phyloP scores from a whole-genome alignment of 2,329 filamentous ascomycete species.

The Coniochaeta hoffmannii region DNA sequence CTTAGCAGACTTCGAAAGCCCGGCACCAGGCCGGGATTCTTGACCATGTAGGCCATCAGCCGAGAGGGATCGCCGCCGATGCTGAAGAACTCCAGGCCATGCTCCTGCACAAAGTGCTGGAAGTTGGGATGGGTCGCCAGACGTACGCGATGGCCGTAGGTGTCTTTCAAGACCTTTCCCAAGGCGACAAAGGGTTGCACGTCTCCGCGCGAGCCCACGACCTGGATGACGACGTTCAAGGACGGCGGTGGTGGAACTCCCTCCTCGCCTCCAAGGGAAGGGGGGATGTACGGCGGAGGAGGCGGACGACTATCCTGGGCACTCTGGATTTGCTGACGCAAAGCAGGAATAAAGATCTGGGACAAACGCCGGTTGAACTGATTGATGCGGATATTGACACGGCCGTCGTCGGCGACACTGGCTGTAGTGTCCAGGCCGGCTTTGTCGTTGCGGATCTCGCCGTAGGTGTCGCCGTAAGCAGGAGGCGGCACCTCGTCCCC shows the following conservation, averaged over 20 bases:
- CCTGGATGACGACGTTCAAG: constrained; percentile 67
- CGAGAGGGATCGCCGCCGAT: constrained; percentile 69
- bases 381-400: constrained; percentile 10
- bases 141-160: constrained; percentile 63
- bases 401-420: constrained; percentile 11
- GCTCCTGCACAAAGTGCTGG: constrained; percentile 58
- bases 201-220: constrained; percentile 67
- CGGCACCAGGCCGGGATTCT: constrained; percentile 80
- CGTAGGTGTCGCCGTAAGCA: constrained; percentile 30
- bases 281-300: constrained; percentile 6
- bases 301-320: background rate
- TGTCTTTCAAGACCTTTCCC: constrained; percentile 55
- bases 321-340: constrained; percentile 1
- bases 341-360: constrained; percentile 6
- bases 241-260: background rate
- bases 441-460: constrained; percentile 27
- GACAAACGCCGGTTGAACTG: constrained; percentile 9
- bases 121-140: constrained; percentile 68
- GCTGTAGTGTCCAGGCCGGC: constrained; percentile 25
- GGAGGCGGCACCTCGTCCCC: constrained; percentile 23
- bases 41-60: constrained; percentile 86
- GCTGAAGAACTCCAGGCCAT: constrained; percentile 66
- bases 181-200: constrained; percentile 70
- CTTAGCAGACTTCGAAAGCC: constrained; percentile 67
- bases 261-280: constrained; percentile 2